phyloP scores from a whole-genome alignment of 2,329 filamentous ascomycete species.

The Epicoccum sorghinum region DNA sequence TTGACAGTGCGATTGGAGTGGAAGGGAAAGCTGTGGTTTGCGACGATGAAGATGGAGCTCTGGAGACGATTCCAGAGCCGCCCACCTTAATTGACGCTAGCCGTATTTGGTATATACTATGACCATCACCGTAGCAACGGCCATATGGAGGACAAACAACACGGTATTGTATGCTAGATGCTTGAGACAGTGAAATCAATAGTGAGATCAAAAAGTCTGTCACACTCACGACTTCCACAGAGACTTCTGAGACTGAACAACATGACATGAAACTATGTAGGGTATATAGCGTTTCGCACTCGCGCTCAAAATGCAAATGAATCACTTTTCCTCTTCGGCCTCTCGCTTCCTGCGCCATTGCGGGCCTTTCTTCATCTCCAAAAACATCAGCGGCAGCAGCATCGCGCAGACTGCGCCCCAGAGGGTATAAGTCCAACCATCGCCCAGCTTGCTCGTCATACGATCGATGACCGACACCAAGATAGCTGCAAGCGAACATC shows the following conservation, averaged over 20 bases:
- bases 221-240: neutral
- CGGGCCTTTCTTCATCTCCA: slow-evolving; percentile 36
- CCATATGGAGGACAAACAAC: slow-evolving; percentile 21
- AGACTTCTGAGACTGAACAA: neutral
- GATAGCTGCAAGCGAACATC: slow-evolving; percentile 33
- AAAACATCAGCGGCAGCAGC: slow-evolving; percentile 35
- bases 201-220: neutral
- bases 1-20: slow-evolving; percentile 23
- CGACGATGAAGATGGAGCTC: slow-evolving; percentile 26
- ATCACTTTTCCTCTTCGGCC: slow-evolving; percentile 18
- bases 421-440: slow-evolving; percentile 38
- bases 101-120: slow-evolving; percentile 7
- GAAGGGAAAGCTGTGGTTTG: slow-evolving; percentile 28
- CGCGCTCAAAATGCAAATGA: slow-evolving; percentile 1
- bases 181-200: neutral
- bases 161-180: neutral
- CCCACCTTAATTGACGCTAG: slow-evolving; percentile 12
- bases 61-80: slow-evolving; percentile 26
- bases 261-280: slow-evolving; percentile 1
- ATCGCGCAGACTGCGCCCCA: slow-evolving; percentile 31
- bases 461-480: slow-evolving; percentile 35
- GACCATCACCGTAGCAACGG: slow-evolving; percentile 23
- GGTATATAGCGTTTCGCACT: slow-evolving; percentile 15
- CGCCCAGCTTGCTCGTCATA: slow-evolving; percentile 26
- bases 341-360: slow-evolving; percentile 32